Conservation (phyloP, 164 flowering plant genomes). For the Chloranthus sessilifolius region DNA sequence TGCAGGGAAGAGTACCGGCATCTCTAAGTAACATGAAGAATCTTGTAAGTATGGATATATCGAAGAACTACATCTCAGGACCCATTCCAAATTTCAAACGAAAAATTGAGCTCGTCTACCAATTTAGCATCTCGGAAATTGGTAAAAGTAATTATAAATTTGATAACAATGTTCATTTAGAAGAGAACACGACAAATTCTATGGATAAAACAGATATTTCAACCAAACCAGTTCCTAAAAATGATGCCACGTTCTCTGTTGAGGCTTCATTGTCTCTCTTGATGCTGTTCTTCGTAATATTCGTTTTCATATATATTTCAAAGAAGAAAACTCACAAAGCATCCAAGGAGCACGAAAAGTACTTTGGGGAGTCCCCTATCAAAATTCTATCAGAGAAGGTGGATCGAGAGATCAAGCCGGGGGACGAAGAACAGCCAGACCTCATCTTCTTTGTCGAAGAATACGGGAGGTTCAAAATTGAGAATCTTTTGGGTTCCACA, state of each 20-base stretch:
- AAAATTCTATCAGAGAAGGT: constrained; percentile 2
- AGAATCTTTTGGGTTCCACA: constrained; percentile 45
- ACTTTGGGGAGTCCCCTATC: constrained; percentile 17
- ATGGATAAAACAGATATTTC: neutral
- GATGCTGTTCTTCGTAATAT: too few relatives aligned
- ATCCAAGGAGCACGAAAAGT: constrained; percentile 16
- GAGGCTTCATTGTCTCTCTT: neutral
- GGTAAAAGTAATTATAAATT: too few relatives aligned
- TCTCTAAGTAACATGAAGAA: constrained; percentile 28
- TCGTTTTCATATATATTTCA: constrained; percentile 12
- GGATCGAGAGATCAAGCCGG: constrained; percentile 16
- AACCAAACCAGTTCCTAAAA: neutral
- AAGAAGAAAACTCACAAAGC: constrained; percentile 7
- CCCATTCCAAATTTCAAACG: constrained; percentile 2
- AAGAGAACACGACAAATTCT: too few relatives aligned
- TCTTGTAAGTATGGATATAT: constrained; percentile 32
- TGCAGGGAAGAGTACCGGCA: constrained; percentile 29
- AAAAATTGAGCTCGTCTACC: constrained; percentile 1
- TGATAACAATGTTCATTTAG: too few relatives aligned
- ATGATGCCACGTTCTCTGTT: neutral
- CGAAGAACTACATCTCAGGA: constrained; percentile 22
- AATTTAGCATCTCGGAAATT: too few relatives aligned
- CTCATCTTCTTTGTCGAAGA: constrained; percentile 48
- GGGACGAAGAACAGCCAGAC: constrained; percentile 22
- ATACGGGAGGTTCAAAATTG: constrained; percentile 30